Evolutionary conservation across 805 yeast genomes (phyloP).

Genomic region (Candida orba): DNA sequence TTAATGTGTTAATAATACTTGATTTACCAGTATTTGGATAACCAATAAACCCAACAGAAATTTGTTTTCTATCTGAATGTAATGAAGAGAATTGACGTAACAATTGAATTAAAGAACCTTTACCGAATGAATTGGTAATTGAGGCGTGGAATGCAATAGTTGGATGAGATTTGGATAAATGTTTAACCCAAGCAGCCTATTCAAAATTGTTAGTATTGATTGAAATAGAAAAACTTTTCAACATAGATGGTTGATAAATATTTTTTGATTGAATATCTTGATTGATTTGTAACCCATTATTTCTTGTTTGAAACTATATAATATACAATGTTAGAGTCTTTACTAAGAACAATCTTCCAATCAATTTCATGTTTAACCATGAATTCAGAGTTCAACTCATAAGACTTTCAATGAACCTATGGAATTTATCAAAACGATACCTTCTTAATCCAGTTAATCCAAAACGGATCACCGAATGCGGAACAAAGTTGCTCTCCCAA

Average conservation of each 20-base stretch:
- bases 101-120: conserved; percentile 90
- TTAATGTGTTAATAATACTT: conserved; percentile 85
- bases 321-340: conserved; percentile 62
- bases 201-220: conserved; percentile 16
- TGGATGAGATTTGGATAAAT: conserved; percentile 82
- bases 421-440: conserved; percentile 27
- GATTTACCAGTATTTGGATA: conserved; percentile 99
- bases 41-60: conserved; percentile 95
- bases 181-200: conserved; percentile 98
- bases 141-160: conserved; percentile 98
- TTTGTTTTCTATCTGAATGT: conserved; percentile 90
- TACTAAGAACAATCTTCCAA: conserved; percentile 65
- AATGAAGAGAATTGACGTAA: conserved; percentile 87
- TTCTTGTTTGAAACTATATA: background rate
- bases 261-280: no score
- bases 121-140: conserved; percentile 94
- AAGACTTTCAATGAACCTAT: conserved; percentile 31
- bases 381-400: conserved; percentile 66
- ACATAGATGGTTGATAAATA: no score
- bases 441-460: conserved; percentile 27
- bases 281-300: background rate
- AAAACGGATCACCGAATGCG: conserved; percentile 45
- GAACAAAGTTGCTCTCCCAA: conserved; percentile 79
- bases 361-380: conserved; percentile 5
- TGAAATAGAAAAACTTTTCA: background rate